These are phyloP conservation scores for Chlorociboria aeruginascens DNA, from an alignment of 495 filamentous ascomycete species.

Conservation along the genomic window DNA sequence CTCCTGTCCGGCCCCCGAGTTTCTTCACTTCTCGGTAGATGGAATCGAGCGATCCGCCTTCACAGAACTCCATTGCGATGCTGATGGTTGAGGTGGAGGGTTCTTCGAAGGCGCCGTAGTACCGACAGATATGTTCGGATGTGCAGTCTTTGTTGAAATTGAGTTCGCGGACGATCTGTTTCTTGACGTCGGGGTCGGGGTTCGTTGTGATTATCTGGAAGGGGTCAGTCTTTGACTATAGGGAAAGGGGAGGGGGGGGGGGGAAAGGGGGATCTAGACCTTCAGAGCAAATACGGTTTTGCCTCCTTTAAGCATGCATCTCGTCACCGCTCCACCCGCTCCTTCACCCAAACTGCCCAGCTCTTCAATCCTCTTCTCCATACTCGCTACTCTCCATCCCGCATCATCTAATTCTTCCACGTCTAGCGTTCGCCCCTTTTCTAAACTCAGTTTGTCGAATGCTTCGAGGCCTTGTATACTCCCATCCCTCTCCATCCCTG, in stretches of 20 bases:
- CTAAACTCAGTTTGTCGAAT: constrained; percentile 59
- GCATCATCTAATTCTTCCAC: constrained; percentile 92
- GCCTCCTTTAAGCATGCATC: constrained; percentile 74
- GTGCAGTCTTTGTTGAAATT: constrained; percentile 96
- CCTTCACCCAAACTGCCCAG: constrained; percentile 88
- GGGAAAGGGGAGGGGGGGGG: not conserved
- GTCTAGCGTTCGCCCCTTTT: constrained; percentile 71
- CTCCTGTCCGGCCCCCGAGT: constrained; percentile 85
- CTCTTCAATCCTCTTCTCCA: constrained; percentile 76
- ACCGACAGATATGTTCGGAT: constrained; percentile 87
- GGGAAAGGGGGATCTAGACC: constrained; percentile 38
- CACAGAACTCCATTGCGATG: constrained; percentile 98
- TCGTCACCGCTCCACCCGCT: constrained; percentile 89
- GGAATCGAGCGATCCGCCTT: constrained; percentile 87
- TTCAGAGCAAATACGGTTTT: constrained; percentile 95
- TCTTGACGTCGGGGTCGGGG: constrained; percentile 93
- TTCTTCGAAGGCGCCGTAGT: constrained; percentile 94
- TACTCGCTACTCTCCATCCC: constrained; percentile 85
- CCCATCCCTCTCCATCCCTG: constrained; percentile 63
- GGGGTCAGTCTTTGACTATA: constrained; percentile 8
- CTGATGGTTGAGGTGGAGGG: constrained; percentile 87
- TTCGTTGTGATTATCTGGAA: constrained; percentile 90
- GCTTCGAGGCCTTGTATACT: constrained; percentile 48
- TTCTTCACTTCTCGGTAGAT: constrained; percentile 96
- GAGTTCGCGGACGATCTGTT: constrained; percentile 90